Percentiles rank a stretch among this genome's conserved stretches.
Evolutionary conservation across 2,329 filamentous ascomycete species (phyloP).

Genomic region (Xylaria sp.): DNA sequence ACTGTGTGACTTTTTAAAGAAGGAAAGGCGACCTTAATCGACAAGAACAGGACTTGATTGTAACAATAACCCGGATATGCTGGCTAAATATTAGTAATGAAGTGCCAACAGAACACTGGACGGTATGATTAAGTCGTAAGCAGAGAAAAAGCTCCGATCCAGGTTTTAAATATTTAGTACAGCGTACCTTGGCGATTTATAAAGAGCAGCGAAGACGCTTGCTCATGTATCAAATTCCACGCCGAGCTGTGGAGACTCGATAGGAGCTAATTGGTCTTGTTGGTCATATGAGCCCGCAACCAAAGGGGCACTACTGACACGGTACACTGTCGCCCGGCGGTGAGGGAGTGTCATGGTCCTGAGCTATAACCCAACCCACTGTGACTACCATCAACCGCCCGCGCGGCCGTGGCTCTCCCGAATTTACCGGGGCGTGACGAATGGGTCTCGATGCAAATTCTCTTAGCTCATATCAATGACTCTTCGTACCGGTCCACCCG

Average conservation of each 20-base stretch:
- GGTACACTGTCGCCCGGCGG: background rate
- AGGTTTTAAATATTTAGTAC: constrained; percentile 15
- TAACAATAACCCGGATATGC: background rate
- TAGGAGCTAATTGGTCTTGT: constrained; percentile 14
- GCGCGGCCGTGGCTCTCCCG: constrained; percentile 5
- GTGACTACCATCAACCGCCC: background rate
- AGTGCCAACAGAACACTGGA: background rate
- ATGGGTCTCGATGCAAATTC: background rate
- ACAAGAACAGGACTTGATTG: background rate
- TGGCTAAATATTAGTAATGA: background rate
- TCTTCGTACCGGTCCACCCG: constrained; percentile 26
- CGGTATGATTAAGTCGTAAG: background rate
- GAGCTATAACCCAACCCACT: constrained; percentile 4
- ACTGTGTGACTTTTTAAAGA: background rate
- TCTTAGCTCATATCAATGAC: constrained; percentile 28
- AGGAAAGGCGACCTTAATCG: background rate
- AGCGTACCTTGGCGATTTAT: background rate
- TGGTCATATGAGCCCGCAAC: constrained; percentile 19
- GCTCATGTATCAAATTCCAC: background rate
- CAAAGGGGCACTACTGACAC: background rate
- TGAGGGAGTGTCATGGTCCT: background rate
- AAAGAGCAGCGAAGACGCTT: constrained; percentile 19
- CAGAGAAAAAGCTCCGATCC: background rate
- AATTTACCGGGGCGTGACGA: constrained; percentile 1
- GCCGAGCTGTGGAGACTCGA: constrained; percentile 24